Evolutionary conservation across 1,139 yeast genomes (phyloP).

Genomic region (Protomyces gravidus): DNA sequence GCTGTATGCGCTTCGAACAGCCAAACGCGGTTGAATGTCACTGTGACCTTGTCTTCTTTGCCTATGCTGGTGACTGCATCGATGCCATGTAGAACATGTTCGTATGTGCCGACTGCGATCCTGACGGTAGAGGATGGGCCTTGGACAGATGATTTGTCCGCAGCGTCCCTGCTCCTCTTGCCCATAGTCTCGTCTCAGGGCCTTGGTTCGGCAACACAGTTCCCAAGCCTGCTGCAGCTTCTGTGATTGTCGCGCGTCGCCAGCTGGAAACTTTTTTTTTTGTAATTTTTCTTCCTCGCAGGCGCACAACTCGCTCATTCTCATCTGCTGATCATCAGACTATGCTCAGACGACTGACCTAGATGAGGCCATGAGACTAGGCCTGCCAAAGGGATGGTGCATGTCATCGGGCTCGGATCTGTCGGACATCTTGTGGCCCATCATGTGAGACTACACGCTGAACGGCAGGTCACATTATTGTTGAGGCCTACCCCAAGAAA

Average conservation of each 20-base stretch:
- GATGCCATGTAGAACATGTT: conserved; percentile 82
- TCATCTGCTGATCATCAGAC: too few relatives aligned
- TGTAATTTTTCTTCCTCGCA: too few relatives aligned
- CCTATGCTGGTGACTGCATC: conserved; percentile 55
- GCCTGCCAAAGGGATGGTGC: neutral
- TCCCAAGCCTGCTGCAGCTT: too few relatives aligned
- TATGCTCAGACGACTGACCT: too few relatives aligned
- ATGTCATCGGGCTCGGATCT: neutral
- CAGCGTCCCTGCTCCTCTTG: too few relatives aligned
- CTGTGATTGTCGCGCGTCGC: too few relatives aligned
- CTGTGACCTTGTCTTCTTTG: conserved; percentile 38
- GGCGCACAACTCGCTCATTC: too few relatives aligned
- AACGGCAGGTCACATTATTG: neutral
- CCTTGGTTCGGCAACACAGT: too few relatives aligned
- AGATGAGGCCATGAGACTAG: too few relatives aligned
- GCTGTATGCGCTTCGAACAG: conserved; percentile 93
- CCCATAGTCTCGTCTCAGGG: too few relatives aligned
- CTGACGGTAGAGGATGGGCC: conserved; percentile 47
- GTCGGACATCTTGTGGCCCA: conserved; percentile 1
- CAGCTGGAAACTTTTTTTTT: too few relatives aligned
- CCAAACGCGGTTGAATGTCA: conserved; percentile 85
- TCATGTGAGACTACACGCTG: neutral
- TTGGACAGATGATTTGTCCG: too few relatives aligned
- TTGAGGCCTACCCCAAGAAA: neutral
- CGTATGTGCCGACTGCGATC: conserved; percentile 89